A percentile compares a stretch with the other conserved stretches of the same genome.
These are phyloP conservation scores for California macrophylla DNA, from an alignment of 441 rosid species.

Conservation along the genomic window DNA sequence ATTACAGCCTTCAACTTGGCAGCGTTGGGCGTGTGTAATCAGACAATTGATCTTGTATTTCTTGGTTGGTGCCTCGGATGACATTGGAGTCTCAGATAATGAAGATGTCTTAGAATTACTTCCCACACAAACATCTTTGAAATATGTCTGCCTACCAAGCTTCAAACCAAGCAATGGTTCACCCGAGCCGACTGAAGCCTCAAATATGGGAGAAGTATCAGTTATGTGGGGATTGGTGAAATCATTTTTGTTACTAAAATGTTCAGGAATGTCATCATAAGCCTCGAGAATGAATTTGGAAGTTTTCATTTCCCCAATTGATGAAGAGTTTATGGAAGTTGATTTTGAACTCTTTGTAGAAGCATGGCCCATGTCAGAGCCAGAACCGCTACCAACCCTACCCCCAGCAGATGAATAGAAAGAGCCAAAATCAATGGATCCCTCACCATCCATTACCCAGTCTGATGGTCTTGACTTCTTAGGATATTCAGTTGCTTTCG, in stretches of 20 bases:
- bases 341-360: slow-evolving; percentile 59
- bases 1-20: slow-evolving; percentile 80
- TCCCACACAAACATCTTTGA: slow-evolving; percentile 16
- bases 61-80: slow-evolving; percentile 44
- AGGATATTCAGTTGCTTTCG: slow-evolving; percentile 39
- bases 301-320: slow-evolving; percentile 40
- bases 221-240: slow-evolving; percentile 20
- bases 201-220: slow-evolving; percentile 20
- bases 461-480: slow-evolving; percentile 38
- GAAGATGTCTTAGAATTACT: slow-evolving; percentile 13
- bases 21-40: slow-evolving; percentile 32
- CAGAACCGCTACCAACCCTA: slow-evolving; percentile 42
- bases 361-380: slow-evolving; percentile 53
- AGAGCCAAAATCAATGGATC: slow-evolving; percentile 47
- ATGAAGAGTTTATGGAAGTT: slow-evolving; percentile 58
- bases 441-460: slow-evolving; percentile 52
- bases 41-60: slow-evolving; percentile 44
- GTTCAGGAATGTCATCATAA: slow-evolving; percentile 34
- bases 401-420: slow-evolving; percentile 45
- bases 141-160: slow-evolving; percentile 53
- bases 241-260: slow-evolving; percentile 31
- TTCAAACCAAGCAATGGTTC: slow-evolving; percentile 54
- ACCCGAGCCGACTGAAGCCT: slow-evolving; percentile 20
- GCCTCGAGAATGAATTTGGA: slow-evolving; percentile 34
- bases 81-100: slow-evolving; percentile 8